phyloP scores from a whole-genome alignment of 176 grass and related monocot species.

The Aegilops tauschii region DNA sequence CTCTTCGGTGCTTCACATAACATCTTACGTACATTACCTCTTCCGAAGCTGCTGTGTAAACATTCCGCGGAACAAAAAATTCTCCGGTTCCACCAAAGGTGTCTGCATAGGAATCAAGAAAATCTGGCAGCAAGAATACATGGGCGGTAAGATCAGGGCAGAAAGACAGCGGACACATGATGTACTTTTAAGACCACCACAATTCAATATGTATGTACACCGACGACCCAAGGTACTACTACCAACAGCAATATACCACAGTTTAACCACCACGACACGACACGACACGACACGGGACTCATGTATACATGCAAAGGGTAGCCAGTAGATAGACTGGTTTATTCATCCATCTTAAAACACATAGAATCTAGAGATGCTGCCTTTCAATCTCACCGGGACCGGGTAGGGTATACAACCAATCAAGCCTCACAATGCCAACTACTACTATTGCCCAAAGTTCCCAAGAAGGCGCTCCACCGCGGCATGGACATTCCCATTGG shows the following conservation, averaged over 20 bases:
- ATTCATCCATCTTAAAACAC: slow-evolving; percentile 31
- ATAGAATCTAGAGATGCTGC: slow-evolving; percentile 30
- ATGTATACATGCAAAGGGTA: background rate
- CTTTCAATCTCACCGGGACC: slow-evolving; percentile 18
- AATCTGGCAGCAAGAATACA: background rate
- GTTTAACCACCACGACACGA: slow-evolving; percentile 23
- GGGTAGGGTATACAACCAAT: slow-evolving; percentile 31
- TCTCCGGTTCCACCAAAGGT: background rate
- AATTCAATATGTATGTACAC: slow-evolving; percentile 46
- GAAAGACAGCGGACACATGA: slow-evolving; percentile 4
- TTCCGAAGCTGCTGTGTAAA: no score
- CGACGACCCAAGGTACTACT: slow-evolving; percentile 19
- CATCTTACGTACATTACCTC: no score
- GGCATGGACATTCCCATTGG: slow-evolving; percentile 63
- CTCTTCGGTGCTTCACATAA: background rate
- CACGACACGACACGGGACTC: no score
- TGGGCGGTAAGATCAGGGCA: background rate
- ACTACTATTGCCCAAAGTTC: slow-evolving; percentile 55
- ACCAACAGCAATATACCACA: slow-evolving; percentile 19
- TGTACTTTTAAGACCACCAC: slow-evolving; percentile 26
- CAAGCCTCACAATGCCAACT: slow-evolving; percentile 26
- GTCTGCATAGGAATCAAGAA: background rate
- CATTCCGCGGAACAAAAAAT: background rate
- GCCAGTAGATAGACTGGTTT: slow-evolving; percentile 9
- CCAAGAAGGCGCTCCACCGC: slow-evolving; percentile 71